Base-by-base conservation (phyloP, 148 eudicot genomes). In the Vaccinium darrowii region DNA sequence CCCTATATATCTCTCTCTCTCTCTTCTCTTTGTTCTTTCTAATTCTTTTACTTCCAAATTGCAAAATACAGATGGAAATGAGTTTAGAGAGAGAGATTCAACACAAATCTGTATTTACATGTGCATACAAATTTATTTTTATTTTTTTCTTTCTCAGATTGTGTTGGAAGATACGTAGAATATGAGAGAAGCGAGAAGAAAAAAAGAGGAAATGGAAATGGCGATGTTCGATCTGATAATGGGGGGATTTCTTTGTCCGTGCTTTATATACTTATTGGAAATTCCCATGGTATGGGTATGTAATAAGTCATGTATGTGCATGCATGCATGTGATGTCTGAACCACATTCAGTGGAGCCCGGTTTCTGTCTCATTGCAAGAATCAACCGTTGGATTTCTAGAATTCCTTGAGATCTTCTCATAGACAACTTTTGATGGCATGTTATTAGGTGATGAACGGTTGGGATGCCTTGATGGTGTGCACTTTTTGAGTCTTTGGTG, bases 191-290 rank as follows among this genome's bases (percentile, higher is more conserved):
- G 1, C 54, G 10, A 58, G 53, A 18, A 39, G n/a, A 3, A 50
- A 47, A 73, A 81, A 60, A 19, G 51, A 65, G 15, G 21, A 82
- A 82, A 33, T 30, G 65, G 23, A 76, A 76, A 49, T 65, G 84
- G 77, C 30, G 33, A 39, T 71, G 49, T 62, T 85, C 79, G 74
- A 84, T 77, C 79, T 80, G 79, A 67, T 54, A 84, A 79, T 85
- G 47, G 85, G 50, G 49, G 49, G 25, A 47, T 76, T 76, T 80
- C 76, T 81, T 2, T 81, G 25, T 27, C 54, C 30, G 18, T 82
- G 78, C 78, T n/a, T 82, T 82, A 82, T 69, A 82, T 82, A 82
- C 78, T 82, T 82, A 71, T 21, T 82, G 84, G 78, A 58, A 52
- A 82, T 72, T 71, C 33, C 9, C 39, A 82, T 82, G 36, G 27